Conservation (phyloP, 345 rosid species). For the Moringa oleifera region DNA sequence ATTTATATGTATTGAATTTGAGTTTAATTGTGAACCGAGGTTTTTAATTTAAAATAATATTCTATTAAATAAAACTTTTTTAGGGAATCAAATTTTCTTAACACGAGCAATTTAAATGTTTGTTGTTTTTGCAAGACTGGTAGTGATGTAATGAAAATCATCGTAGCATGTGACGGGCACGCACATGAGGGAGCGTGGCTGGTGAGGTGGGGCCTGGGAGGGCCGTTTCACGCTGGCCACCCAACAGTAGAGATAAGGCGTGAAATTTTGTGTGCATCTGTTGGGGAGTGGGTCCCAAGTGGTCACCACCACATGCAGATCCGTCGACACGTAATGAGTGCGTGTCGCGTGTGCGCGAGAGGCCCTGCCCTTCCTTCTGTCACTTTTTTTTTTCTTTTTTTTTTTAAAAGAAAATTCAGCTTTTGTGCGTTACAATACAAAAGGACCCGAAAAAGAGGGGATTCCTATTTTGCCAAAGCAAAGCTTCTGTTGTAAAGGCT, state of each 20-base stretch:
- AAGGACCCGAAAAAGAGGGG: not conserved
- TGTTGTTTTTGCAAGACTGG: no score
- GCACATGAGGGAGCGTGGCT: not conserved
- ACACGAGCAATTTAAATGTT: no score
- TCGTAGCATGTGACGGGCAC: not conserved
- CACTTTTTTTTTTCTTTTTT: not conserved
- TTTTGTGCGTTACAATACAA: conserved; percentile 8
- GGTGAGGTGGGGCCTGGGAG: not conserved
- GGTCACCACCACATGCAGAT: not conserved
- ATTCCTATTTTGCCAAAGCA: conserved; percentile 4
- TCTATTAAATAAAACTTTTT: no score
- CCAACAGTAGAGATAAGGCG: conserved; percentile 7
- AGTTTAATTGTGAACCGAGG: no score
- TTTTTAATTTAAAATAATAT: no score
- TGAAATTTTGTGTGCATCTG: conserved; percentile 15
- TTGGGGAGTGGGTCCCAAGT: not conserved
- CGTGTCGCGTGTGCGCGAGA: conserved; percentile 21
- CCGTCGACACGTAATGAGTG: conserved; percentile 26
- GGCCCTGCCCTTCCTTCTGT: not conserved
- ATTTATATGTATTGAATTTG: no score
- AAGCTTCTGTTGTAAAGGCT: not conserved
- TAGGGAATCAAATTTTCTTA: no score
- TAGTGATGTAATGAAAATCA: no score
- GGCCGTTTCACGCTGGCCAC: conserved; percentile 9
- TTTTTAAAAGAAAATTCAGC: no score